Evolutionary conservation across 73 alveolate species (phyloP).

Genomic region (Stentor roeselii): DNA sequence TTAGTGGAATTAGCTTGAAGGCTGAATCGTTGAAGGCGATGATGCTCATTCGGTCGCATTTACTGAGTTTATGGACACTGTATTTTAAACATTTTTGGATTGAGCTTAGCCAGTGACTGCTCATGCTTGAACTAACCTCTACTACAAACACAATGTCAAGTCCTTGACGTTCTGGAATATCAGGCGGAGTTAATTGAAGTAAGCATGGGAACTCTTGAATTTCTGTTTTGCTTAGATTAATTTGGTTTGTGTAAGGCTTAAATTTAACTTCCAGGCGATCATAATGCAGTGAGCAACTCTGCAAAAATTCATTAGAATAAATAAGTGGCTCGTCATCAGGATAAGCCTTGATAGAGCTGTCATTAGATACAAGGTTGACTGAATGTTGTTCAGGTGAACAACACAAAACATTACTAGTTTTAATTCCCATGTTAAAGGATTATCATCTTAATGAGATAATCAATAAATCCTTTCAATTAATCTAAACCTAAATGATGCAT

Average conservation of each 20-base stretch:
- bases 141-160: background rate
- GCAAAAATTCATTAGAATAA: background rate
- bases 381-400: constrained; percentile 2
- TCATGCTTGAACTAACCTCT: background rate
- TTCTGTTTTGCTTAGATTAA: background rate
- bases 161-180: background rate
- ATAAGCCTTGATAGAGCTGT: background rate
- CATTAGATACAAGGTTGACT: background rate
- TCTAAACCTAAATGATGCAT: background rate
- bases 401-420: background rate
- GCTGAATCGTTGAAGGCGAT: background rate
- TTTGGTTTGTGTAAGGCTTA: background rate
- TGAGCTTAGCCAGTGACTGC: background rate
- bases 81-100: background rate
- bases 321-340: background rate
- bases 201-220: background rate
- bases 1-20: background rate
- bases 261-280: background rate
- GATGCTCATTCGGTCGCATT: background rate
- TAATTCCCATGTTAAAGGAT: background rate
- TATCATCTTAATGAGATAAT: background rate
- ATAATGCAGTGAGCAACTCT: background rate
- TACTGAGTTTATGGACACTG: background rate
- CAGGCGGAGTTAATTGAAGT: background rate
- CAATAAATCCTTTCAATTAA: background rate